Evolutionary conservation across 768 basidiomycete genomes (phyloP).

Genomic region (Fomitopsis serialis): DNA sequence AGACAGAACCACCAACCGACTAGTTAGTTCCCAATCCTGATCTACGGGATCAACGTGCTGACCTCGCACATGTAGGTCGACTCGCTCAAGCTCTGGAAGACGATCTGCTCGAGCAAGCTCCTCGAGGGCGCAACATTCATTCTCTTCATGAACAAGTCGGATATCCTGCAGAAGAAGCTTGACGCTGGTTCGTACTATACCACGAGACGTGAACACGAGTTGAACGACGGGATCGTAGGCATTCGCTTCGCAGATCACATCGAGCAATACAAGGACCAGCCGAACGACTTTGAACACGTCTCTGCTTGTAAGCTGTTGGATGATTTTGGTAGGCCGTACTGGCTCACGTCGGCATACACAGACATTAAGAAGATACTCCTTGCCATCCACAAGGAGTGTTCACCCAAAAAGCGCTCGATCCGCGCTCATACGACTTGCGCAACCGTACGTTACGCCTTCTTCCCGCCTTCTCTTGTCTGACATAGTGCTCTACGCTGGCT

Average conservation of each 20-base stretch:
- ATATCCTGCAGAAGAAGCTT: conserved; percentile 52
- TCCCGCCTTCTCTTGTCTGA: neutral
- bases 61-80: conserved; percentile 35
- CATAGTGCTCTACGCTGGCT: neutral
- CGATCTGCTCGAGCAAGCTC: conserved; percentile 52
- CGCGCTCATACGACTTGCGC: conserved; percentile 56
- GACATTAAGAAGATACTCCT: conserved; percentile 49
- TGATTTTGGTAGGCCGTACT: neutral
- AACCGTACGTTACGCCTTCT: conserved; percentile 34
- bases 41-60: neutral
- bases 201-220: neutral
- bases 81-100: conserved; percentile 54
- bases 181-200: conserved; percentile 23
- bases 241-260: conserved; percentile 49
- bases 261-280: conserved; percentile 44
- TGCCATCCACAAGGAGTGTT: conserved; percentile 43
- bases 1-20: conserved; percentile 51
- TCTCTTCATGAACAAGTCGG: conserved; percentile 60
- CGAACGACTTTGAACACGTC: conserved; percentile 47
- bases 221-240: conserved; percentile 12
- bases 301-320: conserved; percentile 43
- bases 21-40: conserved; percentile 34
- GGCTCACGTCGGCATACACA: conserved; percentile 15
- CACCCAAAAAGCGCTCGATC: conserved; percentile 41
- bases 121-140: conserved; percentile 50